Evolutionary conservation across 495 filamentous ascomycete species (phyloP), one percentile per base, ranked within the genome.

Genomic region (Daldinia grandis): DNA sequence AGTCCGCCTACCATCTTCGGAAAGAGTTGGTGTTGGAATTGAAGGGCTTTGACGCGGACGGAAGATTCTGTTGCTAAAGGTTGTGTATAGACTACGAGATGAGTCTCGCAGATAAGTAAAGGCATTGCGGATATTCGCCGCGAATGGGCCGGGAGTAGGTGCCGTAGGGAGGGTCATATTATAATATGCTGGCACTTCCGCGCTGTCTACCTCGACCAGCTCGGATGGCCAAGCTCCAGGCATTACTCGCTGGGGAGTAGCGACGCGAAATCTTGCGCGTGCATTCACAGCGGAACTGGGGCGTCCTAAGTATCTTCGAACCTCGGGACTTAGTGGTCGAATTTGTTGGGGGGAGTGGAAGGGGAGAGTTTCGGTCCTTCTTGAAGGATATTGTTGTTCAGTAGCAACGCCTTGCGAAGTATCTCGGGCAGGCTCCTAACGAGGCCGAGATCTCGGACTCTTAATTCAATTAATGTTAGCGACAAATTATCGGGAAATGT

Each of bases 191-290:
- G 61, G 27, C 9, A 42, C 38, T 27, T 55, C 64, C 24, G 25
- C 50, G 3, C 15, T 24, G 9, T 38, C 62, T 59, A 61, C 37
- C 33, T 55, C 55, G 30, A 65, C 40, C 21, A 59, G 27, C 15
- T 49, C 61, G n/a, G 49, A 58, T 30, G 70, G 65, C 70, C 70
- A 73, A 24, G 65, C 42, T 44, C 70, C 70, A 57, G 70, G 70
- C 62, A 73, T 73, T 54, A 12, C 5, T n/a, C 33, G 30, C 35
- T 55, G 35, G 7, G 58, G 24, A 24, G 27, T 54, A 30, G 27
- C 21, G 31, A 27, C 17, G 7, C 10, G 12, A 5, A 33, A 25
- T 24, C 12, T 53, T 54, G 19, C 19, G 54, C 62, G 62, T 9
- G n/a, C 25, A n/a, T 64, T n/a, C 21, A 38, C 28, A 25, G 25